Percentiles rank a stretch among this genome's conserved stretches.
These are phyloP conservation scores for Globisporangium solare DNA, from an alignment of 352 stramenopile genomes.

Conservation along the genomic window DNA sequence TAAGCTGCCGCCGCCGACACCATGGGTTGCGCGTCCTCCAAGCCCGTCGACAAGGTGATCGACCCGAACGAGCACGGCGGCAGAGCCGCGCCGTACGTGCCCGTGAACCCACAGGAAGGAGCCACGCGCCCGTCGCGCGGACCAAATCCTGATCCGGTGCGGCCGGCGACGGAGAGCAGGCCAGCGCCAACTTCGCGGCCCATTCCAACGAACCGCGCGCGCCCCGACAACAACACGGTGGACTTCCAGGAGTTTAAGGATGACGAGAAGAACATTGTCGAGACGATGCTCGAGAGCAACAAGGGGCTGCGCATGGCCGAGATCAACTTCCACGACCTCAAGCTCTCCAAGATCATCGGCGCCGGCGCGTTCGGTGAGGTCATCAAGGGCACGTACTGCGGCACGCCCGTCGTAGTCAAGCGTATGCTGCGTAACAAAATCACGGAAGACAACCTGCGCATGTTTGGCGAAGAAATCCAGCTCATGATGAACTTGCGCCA, in stretches of 20 bases:
- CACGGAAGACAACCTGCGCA: slow-evolving; percentile 82
- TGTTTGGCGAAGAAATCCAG: slow-evolving; percentile 88
- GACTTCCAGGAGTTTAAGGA: slow-evolving; percentile 85
- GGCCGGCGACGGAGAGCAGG: neutral
- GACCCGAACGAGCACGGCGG: neutral
- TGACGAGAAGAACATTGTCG: slow-evolving; percentile 83
- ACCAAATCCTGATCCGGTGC: neutral
- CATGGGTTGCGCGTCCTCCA: slow-evolving; percentile 15
- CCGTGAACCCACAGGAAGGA: slow-evolving; percentile 7
- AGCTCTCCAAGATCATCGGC: slow-evolving; percentile 86
- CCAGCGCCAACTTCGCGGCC: slow-evolving; percentile 1
- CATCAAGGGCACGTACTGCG: slow-evolving; percentile 88
- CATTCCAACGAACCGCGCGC: slow-evolving; percentile 5
- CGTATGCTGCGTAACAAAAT: slow-evolving; percentile 89
- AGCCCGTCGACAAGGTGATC: slow-evolving; percentile 6
- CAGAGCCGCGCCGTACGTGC: neutral
- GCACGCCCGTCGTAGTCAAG: slow-evolving; percentile 85
- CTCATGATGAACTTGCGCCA: slow-evolving; percentile 89
- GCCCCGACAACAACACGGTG: slow-evolving; percentile 44
- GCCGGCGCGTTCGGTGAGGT: slow-evolving; percentile 83
- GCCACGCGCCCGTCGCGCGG: neutral
- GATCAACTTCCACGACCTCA: slow-evolving; percentile 88
- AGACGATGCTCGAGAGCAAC: slow-evolving; percentile 87
- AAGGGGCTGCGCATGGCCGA: slow-evolving; percentile 83
- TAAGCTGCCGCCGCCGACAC: neutral